These are phyloP conservation scores for Mucor velutinosus DNA, from an alignment of 371 early-diverging fungal species.

Conservation along the genomic window DNA sequence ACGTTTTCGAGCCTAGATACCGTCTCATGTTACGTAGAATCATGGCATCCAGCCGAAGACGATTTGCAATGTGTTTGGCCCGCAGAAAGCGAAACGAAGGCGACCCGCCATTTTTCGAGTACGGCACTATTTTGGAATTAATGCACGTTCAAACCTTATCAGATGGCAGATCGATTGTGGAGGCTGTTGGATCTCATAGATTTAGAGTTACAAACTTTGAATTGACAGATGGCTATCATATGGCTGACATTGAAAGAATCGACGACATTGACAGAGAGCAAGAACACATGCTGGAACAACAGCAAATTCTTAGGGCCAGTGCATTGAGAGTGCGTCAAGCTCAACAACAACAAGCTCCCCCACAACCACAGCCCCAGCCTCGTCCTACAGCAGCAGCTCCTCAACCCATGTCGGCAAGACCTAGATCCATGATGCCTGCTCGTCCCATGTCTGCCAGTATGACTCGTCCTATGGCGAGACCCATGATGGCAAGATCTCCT, in stretches of 20 bases:
- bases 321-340: conserved; percentile 23
- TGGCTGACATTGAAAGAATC: conserved; percentile 47
- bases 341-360: conserved; percentile 14
- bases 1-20: conserved; percentile 70
- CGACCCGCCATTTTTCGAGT: conserved; percentile 31
- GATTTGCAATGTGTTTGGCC: conserved; percentile 64
- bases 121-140: conserved; percentile 55
- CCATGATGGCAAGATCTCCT: conserved; percentile 8
- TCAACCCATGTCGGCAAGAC: not conserved
- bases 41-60: conserved; percentile 47
- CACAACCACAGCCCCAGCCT: not conserved
- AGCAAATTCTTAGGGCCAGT: conserved; percentile 26
- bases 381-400: not conserved
- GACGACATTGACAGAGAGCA: conserved; percentile 44
- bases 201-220: conserved; percentile 29
- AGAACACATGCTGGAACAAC: conserved; percentile 27
- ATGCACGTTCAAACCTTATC: conserved; percentile 38
- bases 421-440: conserved; percentile 4
- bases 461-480: conserved; percentile 2
- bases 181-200: conserved; percentile 40
- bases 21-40: conserved; percentile 62
- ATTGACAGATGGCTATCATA: conserved; percentile 39
- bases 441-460: not conserved
- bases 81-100: conserved; percentile 12
- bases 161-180: conserved; percentile 51